A percentile compares a stretch with the other conserved stretches of the same genome.
These are phyloP conservation scores for Moricandia arvensis DNA, from an alignment of 345 rosid genomes.

Conservation along the genomic window DNA sequence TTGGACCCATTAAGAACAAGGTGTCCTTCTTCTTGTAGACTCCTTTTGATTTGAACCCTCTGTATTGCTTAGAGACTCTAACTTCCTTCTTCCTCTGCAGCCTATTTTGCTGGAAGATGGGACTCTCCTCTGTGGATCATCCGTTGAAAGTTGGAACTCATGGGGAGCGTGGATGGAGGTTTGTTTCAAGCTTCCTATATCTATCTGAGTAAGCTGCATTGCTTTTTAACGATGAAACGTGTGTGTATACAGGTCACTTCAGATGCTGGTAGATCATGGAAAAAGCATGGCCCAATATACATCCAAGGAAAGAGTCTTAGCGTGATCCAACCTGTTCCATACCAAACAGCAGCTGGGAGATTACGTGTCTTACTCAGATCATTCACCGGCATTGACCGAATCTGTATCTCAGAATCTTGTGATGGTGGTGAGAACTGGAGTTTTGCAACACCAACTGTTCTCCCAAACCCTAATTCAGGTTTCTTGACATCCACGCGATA, in stretches of 20 bases:
- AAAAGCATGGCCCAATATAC: constrained; percentile 78
- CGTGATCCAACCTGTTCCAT: constrained; percentile 96
- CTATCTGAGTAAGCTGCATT: constrained; percentile 6
- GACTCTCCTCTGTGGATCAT: constrained; percentile 78
- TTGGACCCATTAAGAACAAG: constrained; percentile 92
- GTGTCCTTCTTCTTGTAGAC: constrained; percentile 34
- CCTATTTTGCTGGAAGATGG: constrained; percentile 78
- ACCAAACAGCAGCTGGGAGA: constrained; percentile 54
- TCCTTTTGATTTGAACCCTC: neutral
- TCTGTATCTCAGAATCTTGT: constrained; percentile 74
- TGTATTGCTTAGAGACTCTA: neutral
- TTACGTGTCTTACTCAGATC: constrained; percentile 67
- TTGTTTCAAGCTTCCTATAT: neutral
- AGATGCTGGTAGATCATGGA: constrained; percentile 79
- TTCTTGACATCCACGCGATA: neutral
- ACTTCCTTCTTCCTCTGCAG: constrained; percentile 37
- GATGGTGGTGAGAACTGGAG: constrained; percentile 78
- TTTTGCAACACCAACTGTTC: constrained; percentile 63
- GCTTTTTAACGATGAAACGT: neutral
- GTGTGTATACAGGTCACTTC: constrained; percentile 56
- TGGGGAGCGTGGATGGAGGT: constrained; percentile 99
- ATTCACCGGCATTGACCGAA: constrained; percentile 55
- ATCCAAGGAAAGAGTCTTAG: constrained; percentile 60
- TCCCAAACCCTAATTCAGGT: constrained; percentile 97
- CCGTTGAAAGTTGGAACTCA: constrained; percentile 93